These are phyloP conservation scores for Cyberlindnera suaveolens DNA, from an alignment of 805 yeast species.

Conservation along the genomic window DNA sequence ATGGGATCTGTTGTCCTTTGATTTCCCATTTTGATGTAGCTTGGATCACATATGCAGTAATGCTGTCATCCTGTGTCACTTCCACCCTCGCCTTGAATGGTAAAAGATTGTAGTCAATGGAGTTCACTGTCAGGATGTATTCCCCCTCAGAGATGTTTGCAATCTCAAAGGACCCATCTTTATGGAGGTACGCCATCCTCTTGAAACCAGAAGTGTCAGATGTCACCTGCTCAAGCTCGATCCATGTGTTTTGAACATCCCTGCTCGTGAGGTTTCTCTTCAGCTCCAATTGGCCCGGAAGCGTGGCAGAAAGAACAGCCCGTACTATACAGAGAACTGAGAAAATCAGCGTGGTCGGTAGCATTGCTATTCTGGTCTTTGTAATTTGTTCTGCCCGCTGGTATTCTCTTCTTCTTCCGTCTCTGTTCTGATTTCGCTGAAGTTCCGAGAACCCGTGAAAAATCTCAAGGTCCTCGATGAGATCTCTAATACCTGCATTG, in stretches of 20 bases:
- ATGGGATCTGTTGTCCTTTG: constrained; percentile 3
- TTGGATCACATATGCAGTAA: constrained; percentile 10
- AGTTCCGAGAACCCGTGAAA: too few species aligned
- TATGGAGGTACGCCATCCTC: constrained; percentile 6
- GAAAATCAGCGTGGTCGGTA: neutral
- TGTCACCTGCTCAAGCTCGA: constrained; percentile 10
- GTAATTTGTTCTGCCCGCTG: neutral
- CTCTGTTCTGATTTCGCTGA: too few species aligned
- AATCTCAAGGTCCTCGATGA: too few species aligned
- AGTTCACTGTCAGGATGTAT: constrained; percentile 13
- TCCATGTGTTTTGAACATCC: constrained; percentile 11
- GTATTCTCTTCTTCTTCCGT: too few species aligned
- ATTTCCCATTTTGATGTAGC: constrained; percentile 10
- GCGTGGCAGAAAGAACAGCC: constrained; percentile 5
- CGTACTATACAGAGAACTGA: neutral
- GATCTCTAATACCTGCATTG: too few species aligned
- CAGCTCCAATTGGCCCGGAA: constrained; percentile 13
- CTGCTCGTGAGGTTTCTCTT: constrained; percentile 8
- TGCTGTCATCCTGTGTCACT: constrained; percentile 8
- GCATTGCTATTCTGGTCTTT: neutral
- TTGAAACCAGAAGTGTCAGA: neutral
- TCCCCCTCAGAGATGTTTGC: constrained; percentile 13
- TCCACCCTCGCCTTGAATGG: constrained; percentile 20
- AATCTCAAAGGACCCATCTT: constrained; percentile 13
- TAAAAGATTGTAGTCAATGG: constrained; percentile 17